Percentiles rank a stretch among this genome's conserved stretches.
Evolutionary conservation across 371 early-diverging fungal species (phyloP).

Genomic region (Zopfochytrium polystomum): DNA sequence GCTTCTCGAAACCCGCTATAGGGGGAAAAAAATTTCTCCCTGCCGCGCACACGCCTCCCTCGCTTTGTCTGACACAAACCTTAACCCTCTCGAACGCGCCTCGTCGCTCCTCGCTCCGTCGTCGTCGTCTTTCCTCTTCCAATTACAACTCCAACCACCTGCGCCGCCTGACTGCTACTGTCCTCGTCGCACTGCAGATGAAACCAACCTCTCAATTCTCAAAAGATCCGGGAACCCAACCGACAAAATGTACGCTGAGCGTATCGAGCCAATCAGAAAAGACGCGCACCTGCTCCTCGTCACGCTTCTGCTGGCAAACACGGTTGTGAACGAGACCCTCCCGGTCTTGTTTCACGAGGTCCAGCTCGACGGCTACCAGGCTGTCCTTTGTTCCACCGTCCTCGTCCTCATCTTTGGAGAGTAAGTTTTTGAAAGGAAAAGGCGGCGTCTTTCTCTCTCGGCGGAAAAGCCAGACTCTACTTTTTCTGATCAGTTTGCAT

Average conservation of each 20-base stretch:
- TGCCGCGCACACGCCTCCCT: no score
- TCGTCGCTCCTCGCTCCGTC: no score
- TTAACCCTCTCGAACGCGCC: no score
- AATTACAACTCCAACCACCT: neutral
- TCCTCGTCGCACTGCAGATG: conserved; percentile 31
- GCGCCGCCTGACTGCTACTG: neutral
- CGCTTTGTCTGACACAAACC: no score
- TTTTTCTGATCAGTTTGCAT: neutral
- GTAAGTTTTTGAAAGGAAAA: conserved; percentile 45
- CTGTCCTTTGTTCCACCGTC: conserved; percentile 82
- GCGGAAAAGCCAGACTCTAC: no score
- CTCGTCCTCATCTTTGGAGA: conserved; percentile 92
- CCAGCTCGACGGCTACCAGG: conserved; percentile 72
- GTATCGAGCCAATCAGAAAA: conserved; percentile 65
- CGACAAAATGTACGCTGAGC: conserved; percentile 65
- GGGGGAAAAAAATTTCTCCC: no score
- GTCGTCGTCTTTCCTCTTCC: no score
- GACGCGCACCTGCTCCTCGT: conserved; percentile 82
- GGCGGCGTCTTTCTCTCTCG: no score
- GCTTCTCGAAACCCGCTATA: no score
- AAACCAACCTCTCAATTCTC: conserved; percentile 48
- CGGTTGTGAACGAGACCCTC: conserved; percentile 89
- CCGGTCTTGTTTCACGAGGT: conserved; percentile 70
- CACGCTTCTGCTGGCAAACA: conserved; percentile 85
- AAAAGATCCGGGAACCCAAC: conserved; percentile 58